These are phyloP conservation scores for Neoscytalidium dimidiatum DNA, from an alignment of 2,329 filamentous ascomycete genomes.

Conservation along the genomic window DNA sequence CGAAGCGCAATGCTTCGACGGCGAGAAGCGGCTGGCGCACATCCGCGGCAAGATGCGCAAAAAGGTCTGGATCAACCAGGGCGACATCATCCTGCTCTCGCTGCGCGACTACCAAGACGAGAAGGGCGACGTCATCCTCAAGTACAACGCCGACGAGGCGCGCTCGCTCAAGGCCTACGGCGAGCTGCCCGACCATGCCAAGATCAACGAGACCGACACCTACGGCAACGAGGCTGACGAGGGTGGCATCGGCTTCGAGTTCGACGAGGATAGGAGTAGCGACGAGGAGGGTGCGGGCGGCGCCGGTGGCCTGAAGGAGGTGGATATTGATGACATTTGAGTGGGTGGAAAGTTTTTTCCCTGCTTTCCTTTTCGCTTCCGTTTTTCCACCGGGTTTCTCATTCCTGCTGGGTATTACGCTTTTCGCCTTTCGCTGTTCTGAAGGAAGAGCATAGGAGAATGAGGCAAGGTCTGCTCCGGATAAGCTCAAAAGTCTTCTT, in stretches of 20 bases:
- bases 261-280: slow-evolving; percentile 85
- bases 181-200: slow-evolving; percentile 93
- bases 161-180: slow-evolving; percentile 94
- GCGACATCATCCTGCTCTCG: slow-evolving; percentile 70
- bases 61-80: slow-evolving; percentile 99
- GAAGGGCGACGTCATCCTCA: slow-evolving; percentile 91
- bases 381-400: too few relatives aligned
- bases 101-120: slow-evolving; percentile 92
- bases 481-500: too few relatives aligned
- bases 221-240: slow-evolving; percentile 89
- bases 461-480: too few relatives aligned
- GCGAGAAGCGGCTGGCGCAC: slow-evolving; percentile 79
- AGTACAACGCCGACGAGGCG: slow-evolving; percentile 75
- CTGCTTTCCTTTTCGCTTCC: too few relatives aligned
- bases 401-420: too few relatives aligned
- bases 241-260: slow-evolving; percentile 92
- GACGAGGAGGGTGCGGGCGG: too few relatives aligned
- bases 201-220: slow-evolving; percentile 99
- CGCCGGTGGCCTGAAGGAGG: slow-evolving; percentile 79
- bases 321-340: slow-evolving; percentile 94
- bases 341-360: too few relatives aligned
- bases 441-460: too few relatives aligned
- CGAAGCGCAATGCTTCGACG: slow-evolving; percentile 94
- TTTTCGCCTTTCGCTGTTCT: too few relatives aligned
- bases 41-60: slow-evolving; percentile 97